Conservation (phyloP, 1,284 basidiomycete genomes). For the Tetrapyrgos nigripes region DNA sequence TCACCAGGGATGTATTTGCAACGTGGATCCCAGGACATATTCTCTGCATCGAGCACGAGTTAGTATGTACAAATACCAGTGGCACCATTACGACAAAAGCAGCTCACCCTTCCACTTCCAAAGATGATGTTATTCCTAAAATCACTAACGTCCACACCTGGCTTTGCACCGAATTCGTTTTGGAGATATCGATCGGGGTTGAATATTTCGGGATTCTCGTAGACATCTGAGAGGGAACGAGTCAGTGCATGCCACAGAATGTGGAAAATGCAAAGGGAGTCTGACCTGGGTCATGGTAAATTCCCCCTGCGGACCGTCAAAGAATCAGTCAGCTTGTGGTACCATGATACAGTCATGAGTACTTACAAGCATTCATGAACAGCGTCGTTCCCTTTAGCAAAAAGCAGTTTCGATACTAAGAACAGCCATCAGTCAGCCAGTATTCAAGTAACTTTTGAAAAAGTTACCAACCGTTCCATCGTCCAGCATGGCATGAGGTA, state of each 20-base stretch:
- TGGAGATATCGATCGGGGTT: slow-evolving; percentile 8
- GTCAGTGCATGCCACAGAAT: background rate
- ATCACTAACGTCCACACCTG: slow-evolving; percentile 9
- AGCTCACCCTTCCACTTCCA: background rate
- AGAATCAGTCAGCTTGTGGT: background rate
- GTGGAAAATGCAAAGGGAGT: background rate
- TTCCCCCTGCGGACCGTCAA: slow-evolving; percentile 14
- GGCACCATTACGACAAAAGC: background rate
- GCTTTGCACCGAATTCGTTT: slow-evolving; percentile 6
- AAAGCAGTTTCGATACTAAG: slow-evolving; percentile 19
- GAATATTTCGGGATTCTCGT: slow-evolving; percentile 23
- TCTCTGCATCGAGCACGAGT: slow-evolving; percentile 1
- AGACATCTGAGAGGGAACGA: slow-evolving; percentile 14
- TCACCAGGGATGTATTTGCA: slow-evolving; percentile 5
- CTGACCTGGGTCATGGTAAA: slow-evolving; percentile 24
- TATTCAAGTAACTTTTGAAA: no score
- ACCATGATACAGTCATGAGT: slow-evolving; percentile 13
- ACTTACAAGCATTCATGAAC: slow-evolving; percentile 22
- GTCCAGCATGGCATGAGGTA: slow-evolving; percentile 15
- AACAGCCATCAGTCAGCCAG: background rate
- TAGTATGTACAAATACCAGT: background rate
- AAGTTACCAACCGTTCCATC: background rate
- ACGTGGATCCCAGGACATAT: slow-evolving; percentile 7
- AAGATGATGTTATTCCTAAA: slow-evolving; percentile 3
- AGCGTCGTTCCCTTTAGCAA: slow-evolving; percentile 21